These are phyloP conservation scores for Cladophialophora carrionii DNA, from an alignment of 2,329 filamentous ascomycete genomes.

Conservation along the genomic window DNA sequence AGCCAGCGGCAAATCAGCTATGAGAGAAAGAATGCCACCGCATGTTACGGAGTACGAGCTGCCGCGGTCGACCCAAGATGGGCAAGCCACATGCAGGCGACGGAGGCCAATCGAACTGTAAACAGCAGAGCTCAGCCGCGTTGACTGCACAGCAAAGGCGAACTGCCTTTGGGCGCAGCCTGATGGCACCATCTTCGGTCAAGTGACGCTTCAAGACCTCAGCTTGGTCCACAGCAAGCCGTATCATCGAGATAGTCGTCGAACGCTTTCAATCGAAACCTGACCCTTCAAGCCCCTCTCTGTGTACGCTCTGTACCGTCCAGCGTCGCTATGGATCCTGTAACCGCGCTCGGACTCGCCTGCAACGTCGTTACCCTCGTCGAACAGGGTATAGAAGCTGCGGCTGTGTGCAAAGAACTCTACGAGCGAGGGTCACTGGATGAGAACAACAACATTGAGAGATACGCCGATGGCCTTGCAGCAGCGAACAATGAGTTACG, in stretches of 20 bases:
- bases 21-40: too few species aligned
- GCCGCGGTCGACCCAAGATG: background rate
- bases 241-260: background rate
- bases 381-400: conserved; percentile 24
- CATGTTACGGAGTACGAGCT: background rate
- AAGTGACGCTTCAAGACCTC: background rate
- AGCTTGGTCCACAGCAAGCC: background rate
- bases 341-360: conserved; percentile 19
- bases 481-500: conserved; percentile 22
- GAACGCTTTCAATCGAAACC: background rate
- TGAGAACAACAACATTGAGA: conserved; percentile 23
- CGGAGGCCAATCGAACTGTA: background rate
- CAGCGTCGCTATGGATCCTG: conserved; percentile 16
- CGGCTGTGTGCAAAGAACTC: conserved; percentile 21
- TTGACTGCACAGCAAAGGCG: background rate
- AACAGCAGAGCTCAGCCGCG: background rate
- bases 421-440: conserved; percentile 22
- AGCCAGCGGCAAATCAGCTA: background rate
- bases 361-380: conserved; percentile 28
- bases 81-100: background rate
- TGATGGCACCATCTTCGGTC: background rate
- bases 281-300: background rate
- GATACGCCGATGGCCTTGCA: conserved; percentile 15
- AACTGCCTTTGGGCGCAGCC: background rate
- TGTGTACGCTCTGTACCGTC: background rate